A percentile compares a stretch with the other conserved stretches of the same genome.
Conservation (phyloP, 768 basidiomycete genomes). For the Cystoderma amianthinum region DNA sequence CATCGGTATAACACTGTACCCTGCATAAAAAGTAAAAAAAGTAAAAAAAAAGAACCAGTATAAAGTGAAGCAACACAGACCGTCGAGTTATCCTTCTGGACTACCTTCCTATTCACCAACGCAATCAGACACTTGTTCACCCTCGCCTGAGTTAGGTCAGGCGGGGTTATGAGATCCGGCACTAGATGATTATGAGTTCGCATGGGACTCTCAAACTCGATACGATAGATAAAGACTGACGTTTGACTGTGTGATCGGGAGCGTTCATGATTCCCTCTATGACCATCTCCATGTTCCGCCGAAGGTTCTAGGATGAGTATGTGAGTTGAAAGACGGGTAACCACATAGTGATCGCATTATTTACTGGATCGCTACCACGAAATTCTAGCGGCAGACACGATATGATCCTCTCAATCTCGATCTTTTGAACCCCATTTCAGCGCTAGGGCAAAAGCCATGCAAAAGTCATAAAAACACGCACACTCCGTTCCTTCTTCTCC, state of each 20-base stretch:
- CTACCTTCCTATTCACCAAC: slow-evolving; percentile 80
- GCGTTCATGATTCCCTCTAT: slow-evolving; percentile 72
- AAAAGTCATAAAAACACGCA: slow-evolving; percentile 19
- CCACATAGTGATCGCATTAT: not conserved
- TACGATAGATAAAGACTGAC: slow-evolving; percentile 26
- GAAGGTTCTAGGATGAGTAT: slow-evolving; percentile 44
- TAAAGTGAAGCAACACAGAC: slow-evolving; percentile 24
- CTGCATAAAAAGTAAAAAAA: slow-evolving; percentile 21
- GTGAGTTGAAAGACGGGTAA: slow-evolving; percentile 1
- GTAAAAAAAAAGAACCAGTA: not conserved
- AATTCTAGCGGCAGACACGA: slow-evolving; percentile 83
- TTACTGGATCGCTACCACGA: slow-evolving; percentile 78
- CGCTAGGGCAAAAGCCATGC: not conserved
- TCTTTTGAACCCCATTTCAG: too few relatives aligned
- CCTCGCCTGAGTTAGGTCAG: slow-evolving; percentile 82
- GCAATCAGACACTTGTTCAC: slow-evolving; percentile 94
- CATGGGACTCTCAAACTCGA: not conserved
- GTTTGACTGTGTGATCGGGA: slow-evolving; percentile 50
- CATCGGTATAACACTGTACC: slow-evolving; percentile 66
- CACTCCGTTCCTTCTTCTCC: slow-evolving; percentile 79
- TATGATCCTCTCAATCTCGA: slow-evolving; percentile 66
- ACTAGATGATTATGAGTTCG: slow-evolving; percentile 35
- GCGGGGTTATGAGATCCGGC: slow-evolving; percentile 65
- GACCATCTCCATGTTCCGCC: slow-evolving; percentile 74
- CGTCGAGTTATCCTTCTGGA: slow-evolving; percentile 64